Base-by-base conservation (phyloP, 2,329 filamentous ascomycete genomes). In the Colletotrichum brevisporum region DNA sequence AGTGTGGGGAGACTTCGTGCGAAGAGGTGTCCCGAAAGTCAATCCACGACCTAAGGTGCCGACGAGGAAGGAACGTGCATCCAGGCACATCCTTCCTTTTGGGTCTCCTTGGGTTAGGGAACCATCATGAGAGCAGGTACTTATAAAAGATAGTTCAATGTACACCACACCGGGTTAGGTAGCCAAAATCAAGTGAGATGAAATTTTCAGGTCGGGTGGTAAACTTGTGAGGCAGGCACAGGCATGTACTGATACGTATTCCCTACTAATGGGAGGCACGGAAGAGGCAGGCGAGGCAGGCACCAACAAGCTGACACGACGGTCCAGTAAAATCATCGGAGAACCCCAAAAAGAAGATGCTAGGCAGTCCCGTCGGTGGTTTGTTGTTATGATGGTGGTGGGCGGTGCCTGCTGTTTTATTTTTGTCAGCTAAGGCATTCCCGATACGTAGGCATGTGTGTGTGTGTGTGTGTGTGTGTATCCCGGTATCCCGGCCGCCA, bases 341-440 rank as follows among this genome's bases (percentile, higher is more conserved):
- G 47, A 48, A 65, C 47, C 47, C 21, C 36, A n/a, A 18, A 21
- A 24, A 41, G 48, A 65, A 55, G 54, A 48, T 69, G 48, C 66
- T 59, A 24, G 21, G 21, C 21, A 24, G 21, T 24, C 21, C 21
- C 21, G 47, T 41, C 36, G 18, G 31, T 10, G 31, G 31, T 10
- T 36, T 36, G 31, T 36, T 21, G 31, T 45, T 36, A 24, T 39
- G 36, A 43, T 39, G 31, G 41, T 54, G 48, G 55, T 60, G 50
- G 61, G 62, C 47, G 48, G 65, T 64, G 48, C 54, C 48, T 47
- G 36, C 51, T 39, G 61, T 59, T 58, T 60, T 69, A 66, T 66
- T 66, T 69, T 69, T 66, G 62, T 55, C 51, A 56, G 62, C 55
- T 36, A 43, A 69, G 62, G 43, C 54, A 66, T 69, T 66, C 66